Base-by-base conservation (phyloP, 1,284 basidiomycete species). In the Leccinum proliferum region DNA sequence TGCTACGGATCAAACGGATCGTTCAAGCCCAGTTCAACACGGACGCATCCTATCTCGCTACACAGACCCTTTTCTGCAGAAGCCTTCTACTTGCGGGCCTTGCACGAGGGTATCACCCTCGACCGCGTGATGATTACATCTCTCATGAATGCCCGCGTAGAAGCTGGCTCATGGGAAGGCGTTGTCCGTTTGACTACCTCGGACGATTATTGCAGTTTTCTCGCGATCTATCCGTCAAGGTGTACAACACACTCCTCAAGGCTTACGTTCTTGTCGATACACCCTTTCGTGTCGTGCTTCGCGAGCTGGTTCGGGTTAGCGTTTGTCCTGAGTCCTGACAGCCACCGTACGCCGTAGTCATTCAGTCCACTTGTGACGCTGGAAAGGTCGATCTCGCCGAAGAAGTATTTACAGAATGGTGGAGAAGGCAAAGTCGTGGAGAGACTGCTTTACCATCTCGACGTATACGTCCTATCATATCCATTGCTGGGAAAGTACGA, bases 1-100 rank as follows among this genome's bases (percentile, higher is more conserved):
- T 98, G 93, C 78, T 99, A 64, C 89, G 97, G 48, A 98, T 99
- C 82, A 98, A 97, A 78, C 87, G 97, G 61, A 94, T 93, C 67
- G 96, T 99, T 6, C 96, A 99, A 77, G 96, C 97, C 46, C 93
- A 95, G 71, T 99, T 96, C 83, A 98, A 99, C 76, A 99, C 97
- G 9, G 96, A 98, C 71, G 88, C 90, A 50, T 91, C 88, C 53
- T 96, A 93, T 74, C 79, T 96, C 62, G 91, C 92, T 2, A 93
- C 94, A 7, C 92, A 95, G 76, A 85, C 92, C 0, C 81, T 91
- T 29, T 29, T 29, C 84, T 14, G 93, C 92, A 0, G 86, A 90
- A 65, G 77, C 79, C 5, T 75, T 93, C 43, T 91, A 90, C 75
- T 78, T 83, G 68, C 83, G 81, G 50, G 90, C 91, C 2, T 62